phyloP scores from a whole-genome alignment of 1,139 yeast species.

The Zygoascus meyerae region DNA sequence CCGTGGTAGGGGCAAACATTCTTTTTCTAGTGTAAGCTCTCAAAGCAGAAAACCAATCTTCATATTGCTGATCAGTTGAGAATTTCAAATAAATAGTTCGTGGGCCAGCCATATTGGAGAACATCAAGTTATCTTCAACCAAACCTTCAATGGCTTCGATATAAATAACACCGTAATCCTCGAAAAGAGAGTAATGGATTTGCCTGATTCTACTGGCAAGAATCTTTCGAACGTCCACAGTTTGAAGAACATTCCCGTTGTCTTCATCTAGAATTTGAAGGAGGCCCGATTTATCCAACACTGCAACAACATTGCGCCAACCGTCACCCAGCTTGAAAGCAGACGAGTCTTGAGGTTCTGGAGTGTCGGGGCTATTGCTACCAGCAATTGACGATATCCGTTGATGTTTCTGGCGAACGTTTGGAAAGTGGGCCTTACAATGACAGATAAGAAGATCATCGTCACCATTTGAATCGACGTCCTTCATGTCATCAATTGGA shows the following conservation, averaged over 20 bases:
- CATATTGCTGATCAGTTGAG: slow-evolving; percentile 64
- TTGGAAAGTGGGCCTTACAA: slow-evolving; percentile 28
- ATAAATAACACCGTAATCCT: slow-evolving; percentile 45
- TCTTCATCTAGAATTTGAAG: slow-evolving; percentile 58
- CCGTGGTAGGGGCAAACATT: slow-evolving; percentile 38
- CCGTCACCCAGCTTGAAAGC: slow-evolving; percentile 39
- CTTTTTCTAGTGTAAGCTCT: slow-evolving; percentile 63
- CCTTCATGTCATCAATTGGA: neutral
- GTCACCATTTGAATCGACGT: slow-evolving; percentile 9
- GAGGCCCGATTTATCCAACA: slow-evolving; percentile 58
- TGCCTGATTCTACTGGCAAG: slow-evolving; percentile 63
- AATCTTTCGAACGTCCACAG: slow-evolving; percentile 52
- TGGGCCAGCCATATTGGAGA: slow-evolving; percentile 1
- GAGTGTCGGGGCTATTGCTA: neutral
- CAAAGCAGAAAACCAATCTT: slow-evolving; percentile 78
- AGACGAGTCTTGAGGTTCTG: neutral
- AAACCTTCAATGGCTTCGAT: slow-evolving; percentile 19
- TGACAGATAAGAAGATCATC: slow-evolving; percentile 27
- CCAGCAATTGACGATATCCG: neutral
- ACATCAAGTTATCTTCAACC: slow-evolving; percentile 7
- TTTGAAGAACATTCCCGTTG: slow-evolving; percentile 61
- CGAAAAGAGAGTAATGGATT: slow-evolving; percentile 62
- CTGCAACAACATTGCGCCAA: slow-evolving; percentile 78
- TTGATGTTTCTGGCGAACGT: slow-evolving; percentile 10
- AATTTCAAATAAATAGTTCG: slow-evolving; percentile 33